Evolutionary conservation across 2,329 filamentous ascomycete species (phyloP), one percentile per base, ranked within the genome.

Genomic region (Ophiostoma sp.): DNA sequence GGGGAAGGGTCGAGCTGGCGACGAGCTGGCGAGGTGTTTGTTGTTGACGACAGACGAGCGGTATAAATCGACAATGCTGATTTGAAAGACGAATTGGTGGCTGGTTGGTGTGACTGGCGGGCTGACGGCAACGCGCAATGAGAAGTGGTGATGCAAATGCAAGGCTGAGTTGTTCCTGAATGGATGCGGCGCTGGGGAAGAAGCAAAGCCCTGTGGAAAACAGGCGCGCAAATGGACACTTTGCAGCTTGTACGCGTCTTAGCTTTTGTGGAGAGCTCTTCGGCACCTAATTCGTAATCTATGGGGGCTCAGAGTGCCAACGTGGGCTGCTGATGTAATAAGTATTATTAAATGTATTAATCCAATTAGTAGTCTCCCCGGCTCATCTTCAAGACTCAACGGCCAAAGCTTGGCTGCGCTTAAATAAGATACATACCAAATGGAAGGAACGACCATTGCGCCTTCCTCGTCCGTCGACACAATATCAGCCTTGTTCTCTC

Each of bases 191-290:
- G 62, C n/a, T 23, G 27, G 20, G 36, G 23, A 20, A 36, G 17
- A 60, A 65, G 27, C 27, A 31, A 31, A 31, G 4, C 52, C 15
- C 11, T 31, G 4, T 27, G 11, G 52, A 20, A 20, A 48, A 20
- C 57, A 62, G 27, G 23, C 57, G 57, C 57, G 57, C 57, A 62
- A 62, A 17, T 33, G 23, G 57, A 62, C 57, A 62, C 57, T 62
- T 62, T 62, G 57, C 57, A 62, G 57, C 52, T 57, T 57, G 52
- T 27, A 62, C 57, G 57, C 57, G 57, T 62, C 13, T 10, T 17
- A 60, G 57, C 52, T 62, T 62, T 60, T 60, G 27, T 62, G 57
- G 57, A 6, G 57, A 62, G 57, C 57, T 62, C 52, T 27, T 13
- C 4, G n/a, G 52, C 17, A 57, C 52, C 15, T 57, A 57, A 57